Evolutionary conservation across 2,329 filamentous ascomycete species (phyloP).

Genomic region (Penicillium sp.): DNA sequence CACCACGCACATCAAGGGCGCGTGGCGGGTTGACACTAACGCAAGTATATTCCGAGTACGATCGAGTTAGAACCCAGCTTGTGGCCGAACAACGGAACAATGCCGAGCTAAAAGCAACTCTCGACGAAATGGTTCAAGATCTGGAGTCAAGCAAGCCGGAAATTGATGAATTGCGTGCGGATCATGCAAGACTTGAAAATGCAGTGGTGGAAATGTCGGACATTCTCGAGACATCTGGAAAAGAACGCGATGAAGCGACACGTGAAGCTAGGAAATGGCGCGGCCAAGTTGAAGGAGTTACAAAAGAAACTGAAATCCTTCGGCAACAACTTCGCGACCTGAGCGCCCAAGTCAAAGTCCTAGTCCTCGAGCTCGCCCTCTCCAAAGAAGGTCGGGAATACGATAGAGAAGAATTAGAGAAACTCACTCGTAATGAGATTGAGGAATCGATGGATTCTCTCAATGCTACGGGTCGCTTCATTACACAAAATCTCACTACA

Average conservation of each 20-base stretch:
- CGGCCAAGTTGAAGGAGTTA: conserved; percentile 60
- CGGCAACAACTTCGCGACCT: conserved; percentile 85
- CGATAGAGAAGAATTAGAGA: conserved; percentile 71
- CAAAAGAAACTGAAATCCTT: conserved; percentile 69
- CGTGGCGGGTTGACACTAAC: conserved; percentile 57
- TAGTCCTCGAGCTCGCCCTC: conserved; percentile 81
- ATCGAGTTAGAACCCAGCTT: conserved; percentile 63
- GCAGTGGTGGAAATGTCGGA: conserved; percentile 82
- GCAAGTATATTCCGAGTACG: conserved; percentile 61
- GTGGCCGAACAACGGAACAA: conserved; percentile 70
- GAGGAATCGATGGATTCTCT: conserved; percentile 69
- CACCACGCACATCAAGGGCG: conserved; percentile 52
- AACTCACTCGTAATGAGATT: conserved; percentile 71
- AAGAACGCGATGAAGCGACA: conserved; percentile 72
- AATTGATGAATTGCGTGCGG: conserved; percentile 76
- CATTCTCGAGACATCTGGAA: conserved; percentile 75
- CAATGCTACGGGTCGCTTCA: conserved; percentile 81
- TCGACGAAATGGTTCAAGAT: conserved; percentile 82
- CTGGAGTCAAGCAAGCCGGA: conserved; percentile 84
- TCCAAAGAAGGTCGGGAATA: conserved; percentile 72
- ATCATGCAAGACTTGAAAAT: conserved; percentile 73
- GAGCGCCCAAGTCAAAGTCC: conserved; percentile 82
- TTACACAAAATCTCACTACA: conserved; percentile 81
- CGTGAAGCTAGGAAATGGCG: conserved; percentile 77
- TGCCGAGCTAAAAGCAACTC: conserved; percentile 67